A percentile compares a stretch with the other conserved stretches of the same genome.
Conservation (phyloP, 768 basidiomycete genomes). For the Agrocybe pediades region DNA sequence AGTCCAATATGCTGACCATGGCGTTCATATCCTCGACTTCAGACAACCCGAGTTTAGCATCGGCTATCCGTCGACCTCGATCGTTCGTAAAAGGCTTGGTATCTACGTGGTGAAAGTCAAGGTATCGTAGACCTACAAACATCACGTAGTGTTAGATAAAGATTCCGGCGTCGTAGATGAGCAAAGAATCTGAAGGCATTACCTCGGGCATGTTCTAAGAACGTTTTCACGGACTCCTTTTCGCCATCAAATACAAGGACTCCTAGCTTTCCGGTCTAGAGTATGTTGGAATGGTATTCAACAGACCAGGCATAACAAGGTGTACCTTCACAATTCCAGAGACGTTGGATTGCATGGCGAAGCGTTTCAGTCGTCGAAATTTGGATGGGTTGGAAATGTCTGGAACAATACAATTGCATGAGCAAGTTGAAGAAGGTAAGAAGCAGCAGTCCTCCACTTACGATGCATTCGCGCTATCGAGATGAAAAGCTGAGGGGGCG, state of each 20-base stretch:
- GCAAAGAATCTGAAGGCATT: not conserved
- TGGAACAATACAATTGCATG: slow-evolving; percentile 6
- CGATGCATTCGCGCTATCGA: slow-evolving; percentile 44
- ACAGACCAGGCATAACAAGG: not conserved
- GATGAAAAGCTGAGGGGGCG: slow-evolving; percentile 5
- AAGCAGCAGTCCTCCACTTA: slow-evolving; percentile 18
- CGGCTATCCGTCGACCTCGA: slow-evolving; percentile 20
- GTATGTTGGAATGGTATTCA: not conserved
- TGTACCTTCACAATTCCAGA: slow-evolving; percentile 44
- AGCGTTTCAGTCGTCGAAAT: slow-evolving; percentile 41
- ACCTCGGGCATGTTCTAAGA: slow-evolving; percentile 41
- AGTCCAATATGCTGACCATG: slow-evolving; percentile 31
- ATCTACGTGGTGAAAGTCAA: slow-evolving; percentile 45
- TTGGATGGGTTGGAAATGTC: slow-evolving; percentile 43
- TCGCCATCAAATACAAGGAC: slow-evolving; percentile 43
- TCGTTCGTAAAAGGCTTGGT: slow-evolving; percentile 27
- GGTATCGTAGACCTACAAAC: slow-evolving; percentile 37
- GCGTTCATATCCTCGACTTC: slow-evolving; percentile 38
- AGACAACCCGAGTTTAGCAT: slow-evolving; percentile 31
- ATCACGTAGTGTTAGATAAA: not conserved
- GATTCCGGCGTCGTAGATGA: not conserved
- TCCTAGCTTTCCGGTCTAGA: slow-evolving; percentile 42
- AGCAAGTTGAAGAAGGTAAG: not conserved
- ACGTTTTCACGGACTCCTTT: slow-evolving; percentile 33
- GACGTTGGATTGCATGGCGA: slow-evolving; percentile 34